phyloP scores from a whole-genome alignment of 768 basidiomycete genomes.

The Xanthoconium stramineum region DNA sequence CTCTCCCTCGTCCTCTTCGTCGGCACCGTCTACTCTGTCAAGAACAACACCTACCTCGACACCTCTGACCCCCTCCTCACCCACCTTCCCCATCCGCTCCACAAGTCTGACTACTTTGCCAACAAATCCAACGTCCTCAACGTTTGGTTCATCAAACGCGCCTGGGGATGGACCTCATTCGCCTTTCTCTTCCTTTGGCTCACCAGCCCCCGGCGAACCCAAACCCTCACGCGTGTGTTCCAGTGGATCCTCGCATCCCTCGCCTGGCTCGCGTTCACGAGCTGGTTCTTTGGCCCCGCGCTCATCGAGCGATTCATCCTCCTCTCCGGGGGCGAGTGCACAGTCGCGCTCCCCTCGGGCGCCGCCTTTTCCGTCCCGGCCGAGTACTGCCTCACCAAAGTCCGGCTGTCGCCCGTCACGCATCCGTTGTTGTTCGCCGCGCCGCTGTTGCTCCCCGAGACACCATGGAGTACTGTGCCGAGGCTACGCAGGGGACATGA shows the following conservation, averaged over 20 bases:
- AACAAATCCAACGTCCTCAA: conserved; percentile 81
- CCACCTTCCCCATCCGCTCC: conserved; percentile 65
- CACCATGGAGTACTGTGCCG: conserved; percentile 50
- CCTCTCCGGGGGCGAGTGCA: conserved; percentile 73
- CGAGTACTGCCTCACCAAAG: conserved; percentile 52
- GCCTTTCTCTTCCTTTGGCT: conserved; percentile 58
- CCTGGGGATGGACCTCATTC: conserved; percentile 87
- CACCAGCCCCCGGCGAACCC: conserved; percentile 49
- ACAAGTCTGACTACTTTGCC: conserved; percentile 68
- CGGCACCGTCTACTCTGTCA: conserved; percentile 66
- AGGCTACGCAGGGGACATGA: conserved; percentile 82
- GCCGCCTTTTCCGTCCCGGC: conserved; percentile 50
- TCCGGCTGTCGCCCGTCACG: conserved; percentile 51
- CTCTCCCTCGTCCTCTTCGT: conserved; percentile 48
- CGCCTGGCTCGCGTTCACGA: conserved; percentile 72
- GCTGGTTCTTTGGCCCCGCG: conserved; percentile 87
- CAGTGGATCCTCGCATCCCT: conserved; percentile 59
- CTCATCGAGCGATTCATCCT: conserved; percentile 64
- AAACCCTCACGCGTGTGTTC: conserved; percentile 40
- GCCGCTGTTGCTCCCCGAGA: conserved; percentile 34
- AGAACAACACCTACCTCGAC: conserved; percentile 71
- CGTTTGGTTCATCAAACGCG: conserved; percentile 81
- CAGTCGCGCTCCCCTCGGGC: conserved; percentile 59
- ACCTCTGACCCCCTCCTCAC: conserved; percentile 77
- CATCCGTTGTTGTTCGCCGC: conserved; percentile 63